Conservation (phyloP, 345 rosid species). For the Heritiera littoralis region DNA sequence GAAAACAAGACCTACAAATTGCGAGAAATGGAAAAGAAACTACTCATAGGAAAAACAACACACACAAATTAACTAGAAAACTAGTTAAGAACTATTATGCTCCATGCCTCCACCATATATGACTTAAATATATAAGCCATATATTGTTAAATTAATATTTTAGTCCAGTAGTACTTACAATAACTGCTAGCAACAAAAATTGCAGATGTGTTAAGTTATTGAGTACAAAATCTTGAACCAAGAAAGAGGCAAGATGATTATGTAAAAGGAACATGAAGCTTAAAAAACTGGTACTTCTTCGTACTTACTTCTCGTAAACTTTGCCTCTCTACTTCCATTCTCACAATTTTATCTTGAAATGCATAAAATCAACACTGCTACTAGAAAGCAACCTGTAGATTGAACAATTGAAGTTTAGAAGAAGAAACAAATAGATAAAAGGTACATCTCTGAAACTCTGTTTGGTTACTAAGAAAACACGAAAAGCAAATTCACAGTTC, state of each 20-base stretch:
- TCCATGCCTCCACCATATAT: not conserved
- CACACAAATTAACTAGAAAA: not conserved
- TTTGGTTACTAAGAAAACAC: not conserved
- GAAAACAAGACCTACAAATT: slow-evolving; percentile 5
- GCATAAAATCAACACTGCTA: slow-evolving; percentile 17
- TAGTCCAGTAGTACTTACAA: not conserved
- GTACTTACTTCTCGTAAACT: slow-evolving; percentile 33
- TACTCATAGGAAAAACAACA: not conserved
- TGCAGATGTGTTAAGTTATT: not conserved
- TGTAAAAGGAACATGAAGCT: not conserved
- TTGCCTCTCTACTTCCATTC: slow-evolving; percentile 31
- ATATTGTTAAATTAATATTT: not conserved
- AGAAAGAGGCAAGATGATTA: not conserved
- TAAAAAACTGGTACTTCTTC: slow-evolving; percentile 2
- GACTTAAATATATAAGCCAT: not conserved
- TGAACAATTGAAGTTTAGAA: not conserved
- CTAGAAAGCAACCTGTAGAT: slow-evolving; percentile 20
- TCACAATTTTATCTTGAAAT: slow-evolving; percentile 12
- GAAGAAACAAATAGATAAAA: slow-evolving; percentile 4
- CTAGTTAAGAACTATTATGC: slow-evolving; percentile 2
- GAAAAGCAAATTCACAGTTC: not conserved
- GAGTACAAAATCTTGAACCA: not conserved
- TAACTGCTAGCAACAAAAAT: not conserved
- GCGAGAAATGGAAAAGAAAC: not conserved
- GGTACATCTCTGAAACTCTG: not conserved